A percentile compares a stretch with the other conserved stretches of the same genome.
Conservation (phyloP, 768 basidiomycete genomes). For the Gloeophyllum trabeum region DNA sequence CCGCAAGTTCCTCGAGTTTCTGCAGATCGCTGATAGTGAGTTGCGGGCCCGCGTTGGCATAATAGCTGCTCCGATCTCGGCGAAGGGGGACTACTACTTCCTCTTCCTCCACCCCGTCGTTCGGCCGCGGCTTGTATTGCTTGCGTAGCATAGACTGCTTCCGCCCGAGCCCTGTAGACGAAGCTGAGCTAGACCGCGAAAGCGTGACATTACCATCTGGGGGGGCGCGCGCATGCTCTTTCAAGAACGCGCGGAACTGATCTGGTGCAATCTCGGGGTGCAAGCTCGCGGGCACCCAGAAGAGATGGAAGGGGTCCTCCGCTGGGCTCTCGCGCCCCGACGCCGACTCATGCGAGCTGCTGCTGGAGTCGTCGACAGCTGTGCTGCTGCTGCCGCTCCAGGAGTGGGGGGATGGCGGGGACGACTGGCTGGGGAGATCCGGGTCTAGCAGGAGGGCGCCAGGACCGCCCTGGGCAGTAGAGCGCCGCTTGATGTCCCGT, state of each 20-base stretch:
- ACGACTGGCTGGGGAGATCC: slow-evolving; percentile 72
- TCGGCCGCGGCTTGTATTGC: slow-evolving; percentile 77
- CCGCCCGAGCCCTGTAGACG: slow-evolving; percentile 51
- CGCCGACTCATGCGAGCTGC: slow-evolving; percentile 28
- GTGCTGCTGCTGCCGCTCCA: slow-evolving; percentile 31
- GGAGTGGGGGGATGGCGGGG: slow-evolving; percentile 45
- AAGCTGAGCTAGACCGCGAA: slow-evolving; percentile 31
- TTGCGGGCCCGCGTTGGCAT: slow-evolving; percentile 63
- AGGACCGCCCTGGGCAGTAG: slow-evolving; percentile 60
- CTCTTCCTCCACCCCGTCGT: slow-evolving; percentile 66
- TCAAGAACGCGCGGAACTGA: slow-evolving; percentile 91
- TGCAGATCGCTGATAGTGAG: slow-evolving; percentile 93
- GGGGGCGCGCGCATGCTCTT: slow-evolving; percentile 65
- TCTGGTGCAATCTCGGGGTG: slow-evolving; percentile 97
- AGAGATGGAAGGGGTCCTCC: slow-evolving; percentile 83
- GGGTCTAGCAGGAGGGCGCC: slow-evolving; percentile 83
- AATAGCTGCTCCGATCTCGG: slow-evolving; percentile 58
- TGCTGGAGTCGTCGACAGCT: slow-evolving; percentile 31
- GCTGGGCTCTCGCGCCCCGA: slow-evolving; percentile 25
- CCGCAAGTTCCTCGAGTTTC: slow-evolving; percentile 84
- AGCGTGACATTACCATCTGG: slow-evolving; percentile 30
- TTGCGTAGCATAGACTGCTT: slow-evolving; percentile 91
- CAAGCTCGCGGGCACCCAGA: slow-evolving; percentile 96
- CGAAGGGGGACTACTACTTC: slow-evolving; percentile 53
- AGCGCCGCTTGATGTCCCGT: slow-evolving; percentile 75